phyloP scores from a whole-genome alignment of 2,329 filamentous ascomycete genomes.

The Lecanosticta acicola region DNA sequence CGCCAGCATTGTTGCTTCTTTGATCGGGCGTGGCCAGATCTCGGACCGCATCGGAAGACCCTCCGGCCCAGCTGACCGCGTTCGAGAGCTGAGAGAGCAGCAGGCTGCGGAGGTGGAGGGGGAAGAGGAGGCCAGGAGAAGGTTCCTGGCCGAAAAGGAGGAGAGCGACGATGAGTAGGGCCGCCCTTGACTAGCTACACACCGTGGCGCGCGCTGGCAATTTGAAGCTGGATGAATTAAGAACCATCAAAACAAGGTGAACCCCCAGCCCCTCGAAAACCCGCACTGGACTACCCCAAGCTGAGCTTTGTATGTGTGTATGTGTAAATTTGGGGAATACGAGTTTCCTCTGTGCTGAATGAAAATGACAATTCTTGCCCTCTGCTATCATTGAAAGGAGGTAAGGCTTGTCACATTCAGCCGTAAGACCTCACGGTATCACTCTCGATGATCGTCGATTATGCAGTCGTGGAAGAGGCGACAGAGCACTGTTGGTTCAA shows the following conservation, averaged over 20 bases:
- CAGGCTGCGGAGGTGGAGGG: constrained; percentile 26
- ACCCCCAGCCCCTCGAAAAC: neutral
- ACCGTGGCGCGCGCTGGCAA: too few relatives aligned
- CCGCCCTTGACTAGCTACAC: neutral
- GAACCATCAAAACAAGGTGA: neutral
- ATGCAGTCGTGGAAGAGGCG: too few relatives aligned
- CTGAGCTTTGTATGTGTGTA: neutral
- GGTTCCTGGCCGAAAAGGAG: constrained; percentile 26
- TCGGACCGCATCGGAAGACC: constrained; percentile 48
- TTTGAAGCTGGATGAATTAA: too few relatives aligned
- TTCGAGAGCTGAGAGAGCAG: constrained; percentile 44
- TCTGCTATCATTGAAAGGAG: too few relatives aligned
- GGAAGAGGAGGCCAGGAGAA: constrained; percentile 31
- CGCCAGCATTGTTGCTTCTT: constrained; percentile 68
- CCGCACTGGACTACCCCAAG: neutral
- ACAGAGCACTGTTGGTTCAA: too few relatives aligned
- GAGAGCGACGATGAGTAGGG: constrained; percentile 24
- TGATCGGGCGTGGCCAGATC: constrained; percentile 78
- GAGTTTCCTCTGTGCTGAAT: neutral
- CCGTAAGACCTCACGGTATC: too few relatives aligned
- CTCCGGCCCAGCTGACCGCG: constrained; percentile 42
- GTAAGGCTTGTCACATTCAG: too few relatives aligned
- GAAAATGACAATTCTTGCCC: too few relatives aligned
- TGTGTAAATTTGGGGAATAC: neutral
- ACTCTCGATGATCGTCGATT: too few relatives aligned